Evolutionary conservation across 2,329 filamentous ascomycete species (phyloP), one percentile per base, ranked within the genome.

Genomic region (Neonectria hederae): DNA sequence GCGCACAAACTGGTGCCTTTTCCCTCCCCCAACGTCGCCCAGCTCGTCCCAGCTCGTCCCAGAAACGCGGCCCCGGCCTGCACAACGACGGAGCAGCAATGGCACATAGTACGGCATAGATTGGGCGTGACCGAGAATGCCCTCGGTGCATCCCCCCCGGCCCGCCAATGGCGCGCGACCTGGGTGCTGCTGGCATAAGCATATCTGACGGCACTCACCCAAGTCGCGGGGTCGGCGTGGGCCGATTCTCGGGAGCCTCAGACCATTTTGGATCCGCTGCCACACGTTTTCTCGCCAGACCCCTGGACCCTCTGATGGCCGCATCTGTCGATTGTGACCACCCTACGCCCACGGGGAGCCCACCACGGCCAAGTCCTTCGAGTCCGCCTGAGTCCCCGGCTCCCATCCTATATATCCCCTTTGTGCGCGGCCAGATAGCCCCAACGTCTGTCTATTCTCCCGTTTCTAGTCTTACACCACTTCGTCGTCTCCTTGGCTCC

Each of bases 161-260:
- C 35, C 30, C 49, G 58, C 54, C 65, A 72, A 66, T 71, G 54
- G 40, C 51, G 46, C 35, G 14, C 35, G 35, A 5, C 5, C 14
- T 38, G 35, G 35, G 35, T 49, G 62, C 63, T 65, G 62, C 59
- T 70, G 63, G 67, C 72, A 74, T 71, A 74, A 72, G 70, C 70
- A 73, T 73, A 74, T 74, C 69, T 73, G 68, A 62, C 67, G 68
- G 67, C 65, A 69, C 65, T 68, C 66, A 70, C 53, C 62, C 61
- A 69, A 55, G 65, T 66, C 72, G 72, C 72, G 70, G 72, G 72
- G 72, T 74, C 72, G 72, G 76, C 69, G 75, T 77, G 76, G 76
- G 71, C 76, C 76, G 76, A 77, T 78, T 74, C 69, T 75, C 63
- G 68, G 68, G 70, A 75, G 73, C 65, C 73, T 77, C 76, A 77